Evolutionary conservation across 441 rosid genomes (phyloP).

Genomic region (Pelargonium australe): DNA sequence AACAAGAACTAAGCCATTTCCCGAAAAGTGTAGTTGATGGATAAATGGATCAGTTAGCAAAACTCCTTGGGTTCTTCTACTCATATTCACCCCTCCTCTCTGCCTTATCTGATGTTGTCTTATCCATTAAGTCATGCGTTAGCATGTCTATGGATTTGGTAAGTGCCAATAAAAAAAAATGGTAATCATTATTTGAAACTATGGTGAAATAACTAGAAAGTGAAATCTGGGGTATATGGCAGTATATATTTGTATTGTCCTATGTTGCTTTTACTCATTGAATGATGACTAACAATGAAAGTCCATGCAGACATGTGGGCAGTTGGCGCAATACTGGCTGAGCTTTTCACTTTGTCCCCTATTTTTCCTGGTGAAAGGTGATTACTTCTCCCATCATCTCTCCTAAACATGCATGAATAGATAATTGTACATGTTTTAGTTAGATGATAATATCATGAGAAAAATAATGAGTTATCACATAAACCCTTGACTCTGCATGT

Average conservation of each 20-base stretch:
- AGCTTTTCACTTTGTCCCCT: conserved; percentile 58
- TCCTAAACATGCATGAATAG: neutral
- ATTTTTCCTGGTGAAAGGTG: conserved; percentile 77
- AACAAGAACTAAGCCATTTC: too few species aligned
- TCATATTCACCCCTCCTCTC: too few species aligned
- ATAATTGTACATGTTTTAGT: conserved; percentile 2
- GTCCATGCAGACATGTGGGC: conserved; percentile 66
- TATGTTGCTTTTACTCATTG: neutral
- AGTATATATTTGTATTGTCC: neutral
- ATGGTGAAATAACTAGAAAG: neutral
- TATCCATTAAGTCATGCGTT: too few species aligned
- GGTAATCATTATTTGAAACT: neutral
- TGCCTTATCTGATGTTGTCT: too few species aligned
- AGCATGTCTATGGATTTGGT: too few species aligned
- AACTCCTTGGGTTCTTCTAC: too few species aligned
- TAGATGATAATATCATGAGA: neutral
- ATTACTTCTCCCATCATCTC: conserved; percentile 10
- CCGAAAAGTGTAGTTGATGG: too few species aligned
- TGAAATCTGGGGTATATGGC: neutral
- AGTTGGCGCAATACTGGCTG: conserved; percentile 68
- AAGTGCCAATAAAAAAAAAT: too few species aligned
- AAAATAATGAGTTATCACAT: neutral
- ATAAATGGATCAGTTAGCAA: too few species aligned
- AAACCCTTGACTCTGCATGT: neutral
- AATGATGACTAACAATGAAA: conserved; percentile 21